phyloP scores from a whole-genome alignment of 768 basidiomycete species.

The Stropharia rugosoannulata region DNA sequence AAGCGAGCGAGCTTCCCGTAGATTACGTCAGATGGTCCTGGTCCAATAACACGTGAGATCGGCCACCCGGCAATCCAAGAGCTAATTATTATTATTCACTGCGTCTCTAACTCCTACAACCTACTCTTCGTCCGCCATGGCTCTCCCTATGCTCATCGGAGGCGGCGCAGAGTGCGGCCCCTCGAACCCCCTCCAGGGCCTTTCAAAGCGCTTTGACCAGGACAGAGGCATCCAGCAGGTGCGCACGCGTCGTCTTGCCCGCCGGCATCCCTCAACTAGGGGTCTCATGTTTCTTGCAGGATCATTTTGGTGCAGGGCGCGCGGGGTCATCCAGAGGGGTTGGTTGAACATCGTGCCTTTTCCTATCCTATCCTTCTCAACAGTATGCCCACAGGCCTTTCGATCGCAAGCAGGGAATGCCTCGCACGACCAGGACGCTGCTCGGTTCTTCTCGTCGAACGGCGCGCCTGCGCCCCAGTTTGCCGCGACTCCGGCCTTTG shows the following conservation, averaged over 20 bases:
- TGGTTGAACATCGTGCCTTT: conserved; percentile 9
- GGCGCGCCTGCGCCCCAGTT: conserved; percentile 31
- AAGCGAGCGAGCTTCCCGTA: conserved; percentile 2
- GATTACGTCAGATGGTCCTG: conserved; percentile 1
- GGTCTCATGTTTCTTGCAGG: conserved; percentile 39
- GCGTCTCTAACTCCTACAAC: conserved; percentile 11
- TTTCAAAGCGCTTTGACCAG: conserved; percentile 76
- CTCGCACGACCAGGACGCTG: conserved; percentile 61
- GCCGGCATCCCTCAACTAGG: conserved; percentile 8
- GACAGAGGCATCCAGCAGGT: conserved; percentile 84
- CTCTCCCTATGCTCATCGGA: conserved; percentile 75
- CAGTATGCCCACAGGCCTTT: conserved; percentile 45
- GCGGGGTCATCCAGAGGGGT: conserved; percentile 68
- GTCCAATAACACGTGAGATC: conserved; percentile 17
- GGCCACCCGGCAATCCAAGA: conserved; percentile 10
- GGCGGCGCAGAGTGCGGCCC: conserved; percentile 84
- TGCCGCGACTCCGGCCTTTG: conserved; percentile 45
- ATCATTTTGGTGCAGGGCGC: conserved; percentile 62
- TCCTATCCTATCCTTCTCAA: neutral
- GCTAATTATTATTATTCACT: neutral
- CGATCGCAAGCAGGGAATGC: conserved; percentile 49
- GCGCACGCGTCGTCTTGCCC: conserved; percentile 3
- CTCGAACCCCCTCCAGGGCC: conserved; percentile 75
- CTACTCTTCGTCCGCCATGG: conserved; percentile 44
- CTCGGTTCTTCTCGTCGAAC: conserved; percentile 60